Conservation (phyloP, 192 early-diverging fungal species). For the Coemansia sp. region DNA sequence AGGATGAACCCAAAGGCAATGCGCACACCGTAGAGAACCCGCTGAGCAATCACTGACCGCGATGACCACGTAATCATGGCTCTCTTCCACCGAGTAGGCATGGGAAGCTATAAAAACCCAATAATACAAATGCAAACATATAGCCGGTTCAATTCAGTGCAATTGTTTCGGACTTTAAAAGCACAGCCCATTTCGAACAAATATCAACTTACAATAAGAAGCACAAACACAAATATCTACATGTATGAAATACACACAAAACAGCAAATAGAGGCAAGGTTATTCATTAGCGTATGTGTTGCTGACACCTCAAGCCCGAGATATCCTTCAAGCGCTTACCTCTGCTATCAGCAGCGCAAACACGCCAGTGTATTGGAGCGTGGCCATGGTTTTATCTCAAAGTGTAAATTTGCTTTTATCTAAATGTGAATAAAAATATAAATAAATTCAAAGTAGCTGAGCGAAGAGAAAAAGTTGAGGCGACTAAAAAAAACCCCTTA, state of each 20-base stretch:
- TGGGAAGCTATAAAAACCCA: conserved; percentile 26
- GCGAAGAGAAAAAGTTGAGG: conserved; percentile 1
- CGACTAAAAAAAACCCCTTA: conserved; percentile 2
- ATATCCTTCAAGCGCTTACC: conserved; percentile 22
- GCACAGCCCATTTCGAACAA: neutral
- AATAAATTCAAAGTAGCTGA: neutral
- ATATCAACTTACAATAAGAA: conserved; percentile 33
- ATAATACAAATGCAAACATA: neutral
- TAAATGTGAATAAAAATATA: neutral
- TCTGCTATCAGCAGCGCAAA: conserved; percentile 47
- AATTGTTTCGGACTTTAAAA: neutral
- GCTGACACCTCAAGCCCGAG: neutral
- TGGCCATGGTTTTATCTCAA: conserved; percentile 26
- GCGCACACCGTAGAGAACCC: conserved; percentile 43
- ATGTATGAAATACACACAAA: neutral
- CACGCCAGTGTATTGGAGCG: conserved; percentile 51
- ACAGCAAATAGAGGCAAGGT: neutral
- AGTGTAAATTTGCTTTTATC: neutral
- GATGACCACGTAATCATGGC: conserved; percentile 48
- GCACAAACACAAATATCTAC: conserved; percentile 42
- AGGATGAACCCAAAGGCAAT: conserved; percentile 54
- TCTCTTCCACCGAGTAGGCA: conserved; percentile 53
- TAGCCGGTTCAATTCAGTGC: neutral
- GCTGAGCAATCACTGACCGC: conserved; percentile 33
- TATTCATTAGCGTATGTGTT: neutral